A percentile compares a stretch with the other conserved stretches of the same genome.
Conservation (phyloP, 306 rosid species). For the Trifolium fragiferum region DNA sequence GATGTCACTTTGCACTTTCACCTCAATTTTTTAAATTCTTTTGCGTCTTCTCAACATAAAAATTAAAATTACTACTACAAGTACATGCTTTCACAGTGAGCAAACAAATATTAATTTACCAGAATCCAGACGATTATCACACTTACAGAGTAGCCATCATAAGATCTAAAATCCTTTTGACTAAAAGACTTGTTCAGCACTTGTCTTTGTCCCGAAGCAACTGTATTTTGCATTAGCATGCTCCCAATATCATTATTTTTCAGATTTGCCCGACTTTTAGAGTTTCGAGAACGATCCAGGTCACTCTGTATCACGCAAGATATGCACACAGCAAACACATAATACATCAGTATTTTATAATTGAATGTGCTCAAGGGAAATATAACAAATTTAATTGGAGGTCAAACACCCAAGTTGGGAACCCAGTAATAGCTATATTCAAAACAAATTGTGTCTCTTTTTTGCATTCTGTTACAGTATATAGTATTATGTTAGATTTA, state of each 20-base stretch:
- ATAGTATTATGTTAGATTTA: too few relatives aligned
- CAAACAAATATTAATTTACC: conserved; percentile 20
- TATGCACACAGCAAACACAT: conserved; percentile 20
- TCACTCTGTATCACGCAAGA: conserved; percentile 73
- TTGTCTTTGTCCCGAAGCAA: conserved; percentile 64
- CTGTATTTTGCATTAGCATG: conserved; percentile 52
- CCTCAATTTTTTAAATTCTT: background rate
- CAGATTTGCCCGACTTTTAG: conserved; percentile 48
- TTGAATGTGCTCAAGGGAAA: conserved; percentile 14
- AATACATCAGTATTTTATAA: conserved; percentile 22
- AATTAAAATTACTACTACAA: conserved; percentile 7
- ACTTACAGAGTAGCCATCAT: conserved; percentile 93
- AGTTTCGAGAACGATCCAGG: conserved; percentile 65
- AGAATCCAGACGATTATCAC: conserved; percentile 13
- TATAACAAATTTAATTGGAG: conserved; percentile 13
- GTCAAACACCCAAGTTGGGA: conserved; percentile 1
- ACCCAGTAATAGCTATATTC: background rate
- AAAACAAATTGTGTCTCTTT: background rate
- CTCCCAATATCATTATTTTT: conserved; percentile 56
- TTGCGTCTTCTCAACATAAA: background rate
- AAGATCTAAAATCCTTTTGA: conserved; percentile 74
- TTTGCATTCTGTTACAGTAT: background rate
- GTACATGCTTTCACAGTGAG: conserved; percentile 10
- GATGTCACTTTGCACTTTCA: background rate
- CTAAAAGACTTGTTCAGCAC: conserved; percentile 74